Evolutionary conservation across 1,284 basidiomycete genomes (phyloP), one percentile per base, ranked within the genome.

Genomic region (Trametes sp.): DNA sequence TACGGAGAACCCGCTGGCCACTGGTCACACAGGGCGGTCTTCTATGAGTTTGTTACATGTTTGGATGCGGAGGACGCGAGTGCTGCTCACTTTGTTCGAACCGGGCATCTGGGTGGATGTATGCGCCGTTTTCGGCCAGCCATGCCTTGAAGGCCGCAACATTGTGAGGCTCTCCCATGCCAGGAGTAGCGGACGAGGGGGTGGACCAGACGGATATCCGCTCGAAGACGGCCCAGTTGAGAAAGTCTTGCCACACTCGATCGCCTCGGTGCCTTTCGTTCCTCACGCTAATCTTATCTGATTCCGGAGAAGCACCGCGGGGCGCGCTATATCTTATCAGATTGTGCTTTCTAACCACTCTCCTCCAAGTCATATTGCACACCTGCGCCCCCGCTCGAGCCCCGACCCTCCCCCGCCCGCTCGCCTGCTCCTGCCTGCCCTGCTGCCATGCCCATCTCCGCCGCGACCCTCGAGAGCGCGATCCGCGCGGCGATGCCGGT

Each of bases 401-500:
- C 44, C 36, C 26, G 23, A 28, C 31, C 4, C 29, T 42, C 13
- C 28, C 16, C n/a, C 4, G 7, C 33, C 21, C 10, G 21, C 33
- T 52, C 50, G 35, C 16, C 6, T 6, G 31, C 23, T 19, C 28
- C 11, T 16, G 8, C n/a, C 10, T 13, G 23, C 33, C 44, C 31
- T 13, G 7, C 26, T 16, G 44, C 58, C 53, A 92, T 93, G 90
- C 85, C 88, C 52, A 81, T 91, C 65, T 80, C 85, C 59, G 72
- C 77, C 4, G 71, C 73, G 45, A 82, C 83, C 55, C 79, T 93
- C 56, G 88, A 92, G 73, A 73, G 77, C 46, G 83, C 84, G 14
- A 86, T 93, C 60, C 83, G 85, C 59, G 76, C 78, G 35, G 82
- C 83, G 0, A 81, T 92, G 61, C 81, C 84, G 2, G 83, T 92